Evolutionary conservation across 306 rosid species (phyloP), one percentile per base, ranked within the genome.

Genomic region (Myrica gale): DNA sequence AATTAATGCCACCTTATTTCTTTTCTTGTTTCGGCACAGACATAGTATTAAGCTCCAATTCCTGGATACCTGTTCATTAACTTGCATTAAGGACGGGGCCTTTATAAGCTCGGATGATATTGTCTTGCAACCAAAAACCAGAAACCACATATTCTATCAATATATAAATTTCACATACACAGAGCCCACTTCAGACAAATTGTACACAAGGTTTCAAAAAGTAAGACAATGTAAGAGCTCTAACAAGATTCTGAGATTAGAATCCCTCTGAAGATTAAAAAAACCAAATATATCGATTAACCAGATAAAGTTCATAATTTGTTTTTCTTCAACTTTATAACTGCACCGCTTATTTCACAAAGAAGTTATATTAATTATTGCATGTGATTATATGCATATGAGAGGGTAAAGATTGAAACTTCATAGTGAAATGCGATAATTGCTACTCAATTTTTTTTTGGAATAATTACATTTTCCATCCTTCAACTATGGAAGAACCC

Each of bases 31-130:
- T 63, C 47, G 21, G 46, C 44, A 37, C 21, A 13, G 5, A 47
- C 69, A 62, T 37, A 19, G 32, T 62, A 62, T 62, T 37, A 62
- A 62, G 46, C 68, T 62, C 68, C 44, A 62, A 37, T 32, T 37
- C 39, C 68, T 32, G 37, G 37, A 32, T 32, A 32, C 3, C 37
- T 3, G 37, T 32, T 32, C 37, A 32, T 32, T 48, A 48, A 11
- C 13, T 48, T 48, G 10, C 16, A 48, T 48, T 48, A 48, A 48
- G 13, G 10, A 48, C 2, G 53, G 4, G 13, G 53, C 53, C 12
- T 47, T 47, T 8, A 48, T 15, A 48, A 48, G 16, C 37, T 32
- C 37, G 11, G 53, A 48, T 48, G 53, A 15, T 16, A 48, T 11
- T 3, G 16, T 48, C 13, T 48, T 16, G 7, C 21, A 4, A 6